Evolutionary conservation across 73 alveolate genomes (phyloP).

Genomic region (Paraurostyla sp.): DNA sequence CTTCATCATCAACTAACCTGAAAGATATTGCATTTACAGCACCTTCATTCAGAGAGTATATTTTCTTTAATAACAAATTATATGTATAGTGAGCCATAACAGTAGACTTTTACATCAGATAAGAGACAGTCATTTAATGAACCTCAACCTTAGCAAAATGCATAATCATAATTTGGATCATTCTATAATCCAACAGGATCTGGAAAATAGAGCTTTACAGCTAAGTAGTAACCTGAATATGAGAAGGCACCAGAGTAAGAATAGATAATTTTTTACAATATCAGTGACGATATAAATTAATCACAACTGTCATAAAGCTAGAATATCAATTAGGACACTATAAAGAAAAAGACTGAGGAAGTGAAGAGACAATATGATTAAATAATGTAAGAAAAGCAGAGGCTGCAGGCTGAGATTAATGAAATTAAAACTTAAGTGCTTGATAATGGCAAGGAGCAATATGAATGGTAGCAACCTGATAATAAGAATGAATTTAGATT

Average conservation of each 20-base stretch:
- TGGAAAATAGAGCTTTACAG: too few species aligned
- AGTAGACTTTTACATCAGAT: neutral
- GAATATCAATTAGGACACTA: neutral
- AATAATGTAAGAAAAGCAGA: neutral
- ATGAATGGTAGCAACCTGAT: conserved; percentile 49
- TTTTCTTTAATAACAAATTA: neutral
- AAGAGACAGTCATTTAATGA: neutral
- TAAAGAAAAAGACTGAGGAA: conserved; percentile 38
- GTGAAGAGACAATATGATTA: neutral
- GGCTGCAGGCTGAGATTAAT: neutral
- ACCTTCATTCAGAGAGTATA: neutral
- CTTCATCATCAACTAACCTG: too few species aligned
- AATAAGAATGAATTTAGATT: conserved; percentile 18
- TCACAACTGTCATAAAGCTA: neutral
- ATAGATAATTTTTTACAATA: neutral
- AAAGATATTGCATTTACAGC: too few species aligned
- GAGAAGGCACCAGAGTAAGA: conserved; percentile 54
- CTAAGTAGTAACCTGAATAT: neutral
- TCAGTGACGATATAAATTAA: conserved; percentile 36
- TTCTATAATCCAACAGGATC: neutral
- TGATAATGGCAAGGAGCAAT: conserved; percentile 5
- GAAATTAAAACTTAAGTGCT: neutral
- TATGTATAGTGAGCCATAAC: neutral
- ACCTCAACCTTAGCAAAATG: neutral
- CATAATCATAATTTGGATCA: neutral